phyloP scores from a whole-genome alignment of 2,329 filamentous ascomycete genomes.

The Capronia epimyces region DNA sequence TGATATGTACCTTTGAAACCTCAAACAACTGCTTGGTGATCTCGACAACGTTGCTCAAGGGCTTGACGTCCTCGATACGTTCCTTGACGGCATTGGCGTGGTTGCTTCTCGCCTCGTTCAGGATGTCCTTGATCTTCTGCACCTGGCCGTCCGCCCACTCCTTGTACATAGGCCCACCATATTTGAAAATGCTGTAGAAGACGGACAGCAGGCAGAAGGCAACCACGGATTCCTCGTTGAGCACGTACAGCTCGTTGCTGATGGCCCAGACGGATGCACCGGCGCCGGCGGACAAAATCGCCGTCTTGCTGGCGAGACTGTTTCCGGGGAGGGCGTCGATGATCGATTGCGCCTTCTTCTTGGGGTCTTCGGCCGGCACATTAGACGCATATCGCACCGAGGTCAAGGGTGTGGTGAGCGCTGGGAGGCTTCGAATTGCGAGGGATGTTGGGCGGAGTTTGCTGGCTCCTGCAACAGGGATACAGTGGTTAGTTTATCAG shows the following conservation, averaged over 20 bases:
- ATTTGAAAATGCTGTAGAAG: constrained; percentile 88
- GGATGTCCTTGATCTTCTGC: constrained; percentile 87
- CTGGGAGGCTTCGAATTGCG: constrained; percentile 56
- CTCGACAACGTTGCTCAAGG: constrained; percentile 89
- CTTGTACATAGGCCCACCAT: constrained; percentile 83
- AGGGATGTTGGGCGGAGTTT: constrained; percentile 69
- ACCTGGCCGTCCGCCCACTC: constrained; percentile 87
- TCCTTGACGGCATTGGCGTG: constrained; percentile 93
- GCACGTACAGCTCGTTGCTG: constrained; percentile 98
- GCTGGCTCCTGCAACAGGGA: constrained; percentile 64
- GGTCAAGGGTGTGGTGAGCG: constrained; percentile 64
- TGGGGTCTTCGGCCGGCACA: constrained; percentile 79
- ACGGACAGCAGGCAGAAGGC: constrained; percentile 88
- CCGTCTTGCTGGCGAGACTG: constrained; percentile 89
- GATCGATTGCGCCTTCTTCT: constrained; percentile 95
- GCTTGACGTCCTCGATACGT: constrained; percentile 88
- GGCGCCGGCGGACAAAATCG: constrained; percentile 88
- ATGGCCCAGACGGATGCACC: constrained; percentile 90
- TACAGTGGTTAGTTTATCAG: constrained; percentile 32
- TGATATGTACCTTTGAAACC: constrained; percentile 89
- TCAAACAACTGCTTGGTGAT: constrained; percentile 96
- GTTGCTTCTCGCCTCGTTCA: constrained; percentile 89
- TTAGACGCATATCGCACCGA: constrained; percentile 66
- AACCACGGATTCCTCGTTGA: constrained; percentile 98
- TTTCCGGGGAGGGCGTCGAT: constrained; percentile 88